Percentiles rank a stretch among this genome's conserved stretches.
Conservation (phyloP, 2,329 filamentous ascomycete genomes). For the Hymenoscyphus albidus region DNA sequence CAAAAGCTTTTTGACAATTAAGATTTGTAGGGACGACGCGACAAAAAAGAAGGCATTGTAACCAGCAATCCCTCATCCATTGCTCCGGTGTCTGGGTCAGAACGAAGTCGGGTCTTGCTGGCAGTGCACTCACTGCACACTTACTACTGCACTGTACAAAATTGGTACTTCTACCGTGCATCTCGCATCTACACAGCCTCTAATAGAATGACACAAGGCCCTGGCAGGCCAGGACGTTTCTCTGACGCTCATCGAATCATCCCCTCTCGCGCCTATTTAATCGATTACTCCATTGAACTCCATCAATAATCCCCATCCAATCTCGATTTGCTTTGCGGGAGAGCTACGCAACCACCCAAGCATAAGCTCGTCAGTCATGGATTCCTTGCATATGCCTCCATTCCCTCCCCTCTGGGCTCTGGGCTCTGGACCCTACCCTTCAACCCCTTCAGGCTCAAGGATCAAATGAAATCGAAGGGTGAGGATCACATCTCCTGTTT, state of each 20-base stretch:
- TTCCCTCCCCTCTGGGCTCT: too few species aligned
- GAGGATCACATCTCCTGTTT: background rate
- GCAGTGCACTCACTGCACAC: background rate
- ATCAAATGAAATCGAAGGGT: too few species aligned
- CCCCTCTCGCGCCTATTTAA: background rate
- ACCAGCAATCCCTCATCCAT: background rate
- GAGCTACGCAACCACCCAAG: background rate
- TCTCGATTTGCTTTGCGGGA: background rate
- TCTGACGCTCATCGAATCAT: background rate
- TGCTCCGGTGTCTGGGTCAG: background rate
- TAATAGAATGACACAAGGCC: background rate
- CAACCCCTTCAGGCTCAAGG: too few species aligned
- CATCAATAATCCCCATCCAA: background rate
- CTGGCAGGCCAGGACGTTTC: background rate
- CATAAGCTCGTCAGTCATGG: background rate
- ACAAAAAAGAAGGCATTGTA: background rate
- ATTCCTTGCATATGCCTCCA: background rate
- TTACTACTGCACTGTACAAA: background rate
- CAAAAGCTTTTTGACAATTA: background rate
- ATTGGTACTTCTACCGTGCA: background rate
- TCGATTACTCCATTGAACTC: background rate
- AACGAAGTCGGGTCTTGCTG: background rate
- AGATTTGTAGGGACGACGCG: slow-evolving; percentile 1
- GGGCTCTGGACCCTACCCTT: too few species aligned
- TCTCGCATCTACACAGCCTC: background rate